Evolutionary conservation across 805 yeast species (phyloP), one percentile per base, ranked within the genome.

Genomic region (Yarrowia bubula): DNA sequence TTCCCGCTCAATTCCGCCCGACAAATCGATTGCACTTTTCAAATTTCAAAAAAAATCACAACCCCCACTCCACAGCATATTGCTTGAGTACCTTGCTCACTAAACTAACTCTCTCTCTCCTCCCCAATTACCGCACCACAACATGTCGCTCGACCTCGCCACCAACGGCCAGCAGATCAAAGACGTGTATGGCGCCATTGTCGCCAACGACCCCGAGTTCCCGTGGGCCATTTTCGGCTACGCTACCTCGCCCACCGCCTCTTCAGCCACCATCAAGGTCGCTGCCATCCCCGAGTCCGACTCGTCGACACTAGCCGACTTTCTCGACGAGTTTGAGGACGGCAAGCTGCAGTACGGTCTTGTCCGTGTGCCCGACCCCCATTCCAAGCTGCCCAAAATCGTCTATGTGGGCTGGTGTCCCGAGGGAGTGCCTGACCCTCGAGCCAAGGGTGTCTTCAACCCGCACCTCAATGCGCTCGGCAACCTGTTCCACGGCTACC

Each of bases 341-440:
- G 89, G 96, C 3, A 84, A 86, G 66, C 90, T 92, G 67, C 96
- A 92, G 78, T 95, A 87, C 72, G 99, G 98, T 44, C 81, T 95
- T 66, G 89, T 90, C 44, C 84, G 96, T 64, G 90, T 93, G 53
- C 85, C 86, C 66, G 96, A 93, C 65, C 93, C 93, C 65, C 96
- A 95, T n/a, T 88, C 96, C 4, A 95, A 89, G 70, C 92, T 95
- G 39, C 83, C 84, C 72, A 95, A 95, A 79, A 80, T 90, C 69
- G 83, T 93, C 37, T 79, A 95, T 55, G 81, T 95, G 42, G 98
- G 98, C 61, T 93, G 97, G 97, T 79, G 77, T 50, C 99, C 99
- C 7, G 98, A 95, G 75, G 90, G 93, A 65, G 92, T 96, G 22
- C 96, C 98, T 22, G 78, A 75, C 63, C 57, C 57, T 38, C 75